Base-by-base conservation (phyloP, 108 stramenopile genomes). In the Cyclostephanos tholiformis region DNA sequence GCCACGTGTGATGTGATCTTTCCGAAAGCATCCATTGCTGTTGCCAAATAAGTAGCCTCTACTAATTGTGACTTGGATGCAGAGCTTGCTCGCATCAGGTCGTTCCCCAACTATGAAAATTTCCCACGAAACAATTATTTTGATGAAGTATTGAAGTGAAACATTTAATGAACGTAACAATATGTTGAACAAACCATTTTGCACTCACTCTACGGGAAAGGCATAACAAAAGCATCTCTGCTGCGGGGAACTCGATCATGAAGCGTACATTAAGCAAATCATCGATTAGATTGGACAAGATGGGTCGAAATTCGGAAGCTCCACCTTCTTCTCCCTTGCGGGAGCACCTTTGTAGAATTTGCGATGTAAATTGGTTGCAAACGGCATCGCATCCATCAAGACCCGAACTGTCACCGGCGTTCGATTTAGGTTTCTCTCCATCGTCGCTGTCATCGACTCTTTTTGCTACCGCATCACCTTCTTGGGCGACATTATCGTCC, bases 241-340 rank as follows among this genome's bases (percentile, higher is more conserved):
- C 94, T 14, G 94, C 91, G 13, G 96, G 95, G 80, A 85, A 95
- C 76, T 95, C 92, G 36, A 95, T 91, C n/a, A 91, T 71, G 43
- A 88, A 55, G 22, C 91, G 69, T 11, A 92, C 80, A 35, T 83
- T 52, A 13, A 98, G 84, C 30, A 97, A 83, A 77, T 98, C 97
- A 61, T 97, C 95, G 39, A 96, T 85, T 39, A 95, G 53, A 72
- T 97, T 96, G 36, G 73, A 60, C 44, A 98, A 83, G 49, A 98
- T 76, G 25, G 91, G 91, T 20, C 95, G 88, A 81, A 96, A 98
- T 70, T 91, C 95, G 12, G 87, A 88, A 8, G 89, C 92, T 53
- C 92, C 94, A n/a, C 89, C 92, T 49, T 93, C 91, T 71, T 88
- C 91, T 22, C 93, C 93, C 63, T 92, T 93, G 61, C 82, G 71